These are phyloP conservation scores for Lactarius sp. DNA, from an alignment of 768 basidiomycete species.

Conservation along the genomic window DNA sequence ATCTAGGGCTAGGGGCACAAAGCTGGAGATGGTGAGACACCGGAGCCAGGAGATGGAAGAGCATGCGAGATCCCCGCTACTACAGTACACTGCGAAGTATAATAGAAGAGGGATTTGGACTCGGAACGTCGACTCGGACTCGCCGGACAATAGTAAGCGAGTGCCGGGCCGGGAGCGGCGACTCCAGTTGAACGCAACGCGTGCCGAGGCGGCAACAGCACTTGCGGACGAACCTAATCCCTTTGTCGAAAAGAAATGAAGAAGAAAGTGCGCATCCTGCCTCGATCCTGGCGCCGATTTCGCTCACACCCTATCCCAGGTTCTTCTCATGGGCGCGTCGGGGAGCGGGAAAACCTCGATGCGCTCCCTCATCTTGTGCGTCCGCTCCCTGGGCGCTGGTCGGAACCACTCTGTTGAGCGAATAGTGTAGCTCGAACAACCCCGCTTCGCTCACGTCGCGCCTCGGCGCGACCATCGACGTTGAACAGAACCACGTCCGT, in stretches of 20 bases:
- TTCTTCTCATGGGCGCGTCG: conserved; percentile 96
- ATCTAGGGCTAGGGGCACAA: too few relatives aligned
- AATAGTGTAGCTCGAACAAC: conserved; percentile 74
- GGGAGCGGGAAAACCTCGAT: conserved; percentile 96
- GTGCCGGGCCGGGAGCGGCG: too few relatives aligned
- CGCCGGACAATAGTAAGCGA: too few relatives aligned
- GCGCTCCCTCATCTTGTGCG: conserved; percentile 98
- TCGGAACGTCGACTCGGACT: too few relatives aligned
- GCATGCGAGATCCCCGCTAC: too few relatives aligned
- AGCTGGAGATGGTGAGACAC: too few relatives aligned
- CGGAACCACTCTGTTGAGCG: conserved; percentile 19
- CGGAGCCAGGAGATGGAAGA: too few relatives aligned
- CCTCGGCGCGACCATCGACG: conserved; percentile 95
- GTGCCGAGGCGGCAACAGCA: not conserved
- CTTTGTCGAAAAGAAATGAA: conserved; percentile 30
- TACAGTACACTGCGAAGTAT: too few relatives aligned
- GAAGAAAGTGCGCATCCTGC: conserved; percentile 32
- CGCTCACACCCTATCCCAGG: conserved; percentile 42
- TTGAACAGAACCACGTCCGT: conserved; percentile 95
- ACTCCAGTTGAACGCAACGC: too few relatives aligned
- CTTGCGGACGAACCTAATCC: not conserved
- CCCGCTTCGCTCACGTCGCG: conserved; percentile 87
- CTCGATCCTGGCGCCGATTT: not conserved
- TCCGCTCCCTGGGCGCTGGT: conserved; percentile 23
- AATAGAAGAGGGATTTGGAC: too few relatives aligned